A percentile compares a stretch with the other conserved stretches of the same genome.
Evolutionary conservation across 108 stramenopile genomes (phyloP).

Genomic region (Conticribra weissflogii): DNA sequence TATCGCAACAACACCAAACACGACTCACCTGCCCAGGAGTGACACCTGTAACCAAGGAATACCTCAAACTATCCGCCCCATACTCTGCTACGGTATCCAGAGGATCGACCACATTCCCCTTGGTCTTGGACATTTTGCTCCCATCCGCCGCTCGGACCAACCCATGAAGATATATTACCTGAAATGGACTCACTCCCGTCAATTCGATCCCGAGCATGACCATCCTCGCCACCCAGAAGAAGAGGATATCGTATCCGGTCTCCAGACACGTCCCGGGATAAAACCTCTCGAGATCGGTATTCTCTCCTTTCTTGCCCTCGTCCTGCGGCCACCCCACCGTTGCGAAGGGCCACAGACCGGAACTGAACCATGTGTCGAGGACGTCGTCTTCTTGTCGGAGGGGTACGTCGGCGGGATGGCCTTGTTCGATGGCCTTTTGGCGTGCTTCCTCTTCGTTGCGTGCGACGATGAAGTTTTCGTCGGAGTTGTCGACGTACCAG

Average conservation of each 20-base stretch:
- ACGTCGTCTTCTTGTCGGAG: conserved; percentile 95
- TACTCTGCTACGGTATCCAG: conserved; percentile 93
- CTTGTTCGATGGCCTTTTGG: conserved; percentile 65
- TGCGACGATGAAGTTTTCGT: conserved; percentile 87
- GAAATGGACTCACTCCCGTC: conserved; percentile 93
- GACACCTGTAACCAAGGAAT: conserved; percentile 93
- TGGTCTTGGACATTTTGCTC: conserved; percentile 98
- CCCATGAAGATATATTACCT: conserved; percentile 92
- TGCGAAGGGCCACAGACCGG: conserved; percentile 97
- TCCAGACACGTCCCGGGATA: conserved; percentile 96
- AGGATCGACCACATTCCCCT: conserved; percentile 99
- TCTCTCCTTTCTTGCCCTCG: conserved; percentile 56
- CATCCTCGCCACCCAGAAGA: conserved; percentile 99
- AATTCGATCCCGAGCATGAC: conserved; percentile 97
- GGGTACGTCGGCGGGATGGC: conserved; percentile 63
- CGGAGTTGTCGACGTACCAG: conserved; percentile 84
- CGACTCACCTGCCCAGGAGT: conserved; percentile 89
- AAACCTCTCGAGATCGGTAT: conserved; percentile 80
- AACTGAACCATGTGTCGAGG: conserved; percentile 98
- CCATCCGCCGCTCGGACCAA: conserved; percentile 96
- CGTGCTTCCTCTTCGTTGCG: conserved; percentile 86
- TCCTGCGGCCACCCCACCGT: conserved; percentile 92
- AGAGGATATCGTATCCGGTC: conserved; percentile 99
- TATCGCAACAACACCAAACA: too few relatives aligned
- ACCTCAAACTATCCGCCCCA: conserved; percentile 93